These are phyloP conservation scores for Aspergillus cejpii DNA, from an alignment of 2,329 filamentous ascomycete genomes.

Conservation along the genomic window DNA sequence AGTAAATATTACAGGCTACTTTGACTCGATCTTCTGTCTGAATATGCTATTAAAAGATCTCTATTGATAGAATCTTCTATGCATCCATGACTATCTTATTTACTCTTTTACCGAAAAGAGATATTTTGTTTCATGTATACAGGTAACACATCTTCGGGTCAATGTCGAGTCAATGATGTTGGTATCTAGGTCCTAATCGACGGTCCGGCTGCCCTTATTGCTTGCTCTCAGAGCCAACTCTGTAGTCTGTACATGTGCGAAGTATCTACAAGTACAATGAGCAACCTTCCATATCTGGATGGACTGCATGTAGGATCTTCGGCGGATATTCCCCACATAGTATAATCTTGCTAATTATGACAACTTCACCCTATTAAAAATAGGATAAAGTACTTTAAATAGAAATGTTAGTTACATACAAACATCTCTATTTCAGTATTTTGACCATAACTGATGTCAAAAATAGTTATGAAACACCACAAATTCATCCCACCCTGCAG, in stretches of 20 bases:
- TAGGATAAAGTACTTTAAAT: neutral
- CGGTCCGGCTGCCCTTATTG: too few species aligned
- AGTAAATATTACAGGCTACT: neutral
- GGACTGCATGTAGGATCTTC: conserved; percentile 1
- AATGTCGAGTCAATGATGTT: neutral
- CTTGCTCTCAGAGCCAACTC: too few species aligned
- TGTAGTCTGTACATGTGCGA: too few species aligned
- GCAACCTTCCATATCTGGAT: too few species aligned
- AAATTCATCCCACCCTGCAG: conserved; percentile 5
- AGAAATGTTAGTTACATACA: neutral
- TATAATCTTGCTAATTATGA: conserved; percentile 10
- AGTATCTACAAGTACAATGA: too few species aligned
- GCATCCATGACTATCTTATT: neutral
- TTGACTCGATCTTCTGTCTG: neutral
- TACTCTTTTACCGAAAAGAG: too few species aligned
- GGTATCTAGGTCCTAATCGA: too few species aligned
- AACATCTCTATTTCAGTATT: neutral
- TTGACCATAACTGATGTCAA: too few species aligned
- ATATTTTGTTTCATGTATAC: neutral
- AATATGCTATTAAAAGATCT: neutral
- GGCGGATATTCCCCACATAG: conserved; percentile 5
- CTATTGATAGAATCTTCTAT: neutral
- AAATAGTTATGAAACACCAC: too few species aligned
- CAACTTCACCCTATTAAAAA: neutral
- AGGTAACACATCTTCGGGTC: neutral